phyloP scores from a whole-genome alignment of 129 eudicot genomes.

The Flaveria linearis region DNA sequence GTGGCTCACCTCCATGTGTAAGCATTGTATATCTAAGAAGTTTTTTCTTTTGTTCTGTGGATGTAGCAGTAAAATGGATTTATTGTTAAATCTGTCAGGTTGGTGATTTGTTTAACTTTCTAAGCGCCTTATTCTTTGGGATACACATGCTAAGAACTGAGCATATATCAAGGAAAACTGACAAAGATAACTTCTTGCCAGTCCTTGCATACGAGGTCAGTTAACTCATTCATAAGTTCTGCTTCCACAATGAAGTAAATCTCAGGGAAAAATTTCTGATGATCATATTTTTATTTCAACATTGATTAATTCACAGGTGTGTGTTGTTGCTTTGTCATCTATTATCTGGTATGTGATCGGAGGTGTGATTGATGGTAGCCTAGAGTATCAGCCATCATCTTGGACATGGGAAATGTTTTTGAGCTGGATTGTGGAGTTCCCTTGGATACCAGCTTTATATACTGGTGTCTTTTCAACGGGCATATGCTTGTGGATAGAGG shows the following conservation, averaged over 20 bases:
- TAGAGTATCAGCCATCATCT: conserved; percentile 49
- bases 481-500: conserved; percentile 87
- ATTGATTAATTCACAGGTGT: conserved; percentile 43
- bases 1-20: conserved; percentile 91
- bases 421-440: conserved; percentile 57
- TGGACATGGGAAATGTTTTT: conserved; percentile 54
- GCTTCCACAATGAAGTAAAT: background rate
- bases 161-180: conserved; percentile 65
- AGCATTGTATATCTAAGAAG: conserved; percentile 14
- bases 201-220: conserved; percentile 87
- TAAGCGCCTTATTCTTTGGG: conserved; percentile 86
- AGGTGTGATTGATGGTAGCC: conserved; percentile 43
- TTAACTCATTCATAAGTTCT: conserved; percentile 24
- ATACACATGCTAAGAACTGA: conserved; percentile 89
- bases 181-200: conserved; percentile 63
- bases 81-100: conserved; percentile 44
- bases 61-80: background rate
- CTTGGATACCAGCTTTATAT: conserved; percentile 87
- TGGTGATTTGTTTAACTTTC: conserved; percentile 75
- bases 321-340: conserved; percentile 68
- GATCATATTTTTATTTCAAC: background rate
- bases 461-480: conserved; percentile 87
- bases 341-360: conserved; percentile 59
- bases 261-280: background rate
- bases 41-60: background rate